Percentiles rank a stretch among this genome's conserved stretches.
These are phyloP conservation scores for Eragrostis tef DNA, from an alignment of 202 grass and related monocot species.

Conservation along the genomic window DNA sequence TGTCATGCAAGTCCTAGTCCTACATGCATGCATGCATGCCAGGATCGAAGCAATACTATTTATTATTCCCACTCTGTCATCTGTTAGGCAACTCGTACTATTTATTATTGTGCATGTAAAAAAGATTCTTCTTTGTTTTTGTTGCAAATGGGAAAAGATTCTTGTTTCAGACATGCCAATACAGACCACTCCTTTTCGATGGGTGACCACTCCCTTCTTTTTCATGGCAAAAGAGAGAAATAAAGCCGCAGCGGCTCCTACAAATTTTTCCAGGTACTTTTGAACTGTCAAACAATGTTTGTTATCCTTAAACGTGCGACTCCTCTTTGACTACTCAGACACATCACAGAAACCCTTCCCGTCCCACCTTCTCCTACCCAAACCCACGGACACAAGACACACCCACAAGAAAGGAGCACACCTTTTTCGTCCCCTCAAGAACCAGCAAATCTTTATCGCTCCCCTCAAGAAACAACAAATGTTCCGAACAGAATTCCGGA, in stretches of 20 bases:
- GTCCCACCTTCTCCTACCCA: not conserved
- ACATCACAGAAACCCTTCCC: not conserved
- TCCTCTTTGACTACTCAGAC: not conserved
- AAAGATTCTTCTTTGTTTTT: not conserved
- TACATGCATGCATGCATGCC: not conserved
- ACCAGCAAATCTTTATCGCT: too few relatives aligned
- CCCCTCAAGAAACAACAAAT: not conserved
- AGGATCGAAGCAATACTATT: too few relatives aligned
- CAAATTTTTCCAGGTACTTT: conserved; percentile 31
- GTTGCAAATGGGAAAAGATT: not conserved
- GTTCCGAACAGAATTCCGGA: not conserved
- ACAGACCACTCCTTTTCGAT: conserved; percentile 42
- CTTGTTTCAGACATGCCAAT: not conserved
- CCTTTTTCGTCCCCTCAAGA: not conserved
- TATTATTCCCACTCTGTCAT: too few relatives aligned
- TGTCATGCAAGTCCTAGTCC: not conserved
- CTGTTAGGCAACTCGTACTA: too few relatives aligned
- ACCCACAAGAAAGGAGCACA: not conserved
- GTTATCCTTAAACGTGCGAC: not conserved
- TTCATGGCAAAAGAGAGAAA: not conserved
- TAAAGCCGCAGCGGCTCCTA: not conserved
- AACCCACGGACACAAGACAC: not conserved
- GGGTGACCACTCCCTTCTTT: not conserved
- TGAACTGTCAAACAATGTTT: conserved; percentile 30
- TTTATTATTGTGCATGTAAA: too few relatives aligned